phyloP scores from a whole-genome alignment of 1,284 basidiomycete genomes.

The Irpex sp. region DNA sequence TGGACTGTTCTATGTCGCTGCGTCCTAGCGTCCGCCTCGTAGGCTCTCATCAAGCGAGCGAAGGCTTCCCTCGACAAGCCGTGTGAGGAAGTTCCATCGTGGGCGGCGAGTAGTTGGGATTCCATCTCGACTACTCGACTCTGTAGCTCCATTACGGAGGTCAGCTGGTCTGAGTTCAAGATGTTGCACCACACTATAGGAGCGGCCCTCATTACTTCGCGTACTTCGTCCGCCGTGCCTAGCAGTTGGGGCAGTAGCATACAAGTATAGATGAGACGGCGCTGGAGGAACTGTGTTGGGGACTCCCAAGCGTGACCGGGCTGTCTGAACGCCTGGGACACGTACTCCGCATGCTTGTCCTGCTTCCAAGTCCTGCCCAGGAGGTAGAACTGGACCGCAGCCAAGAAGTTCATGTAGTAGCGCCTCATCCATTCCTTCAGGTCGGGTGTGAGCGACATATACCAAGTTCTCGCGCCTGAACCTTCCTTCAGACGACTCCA shows the following conservation, averaged over 20 bases:
- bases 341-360: background rate
- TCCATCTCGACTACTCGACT: background rate
- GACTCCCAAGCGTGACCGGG: background rate
- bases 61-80: too few relatives aligned
- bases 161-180: background rate
- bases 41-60: background rate
- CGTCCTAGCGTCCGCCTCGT: too few relatives aligned
- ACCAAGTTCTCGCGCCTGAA: background rate
- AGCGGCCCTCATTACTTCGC: background rate
- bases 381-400: background rate
- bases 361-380: background rate
- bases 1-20: too few relatives aligned
- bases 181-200: background rate
- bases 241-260: background rate
- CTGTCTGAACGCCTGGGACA: background rate
- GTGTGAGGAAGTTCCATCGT: too few relatives aligned
- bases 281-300: constrained; percentile 1
- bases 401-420: background rate
- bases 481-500: background rate
- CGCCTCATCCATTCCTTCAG: background rate
- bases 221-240: background rate
- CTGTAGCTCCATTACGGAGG: background rate
- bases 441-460: background rate
- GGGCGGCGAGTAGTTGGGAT: background rate
- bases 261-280: background rate